Percentiles rank a stretch among this genome's conserved stretches.
Evolutionary conservation across 2,329 filamentous ascomycete genomes (phyloP).

Genomic region (Apiospora arundinis): DNA sequence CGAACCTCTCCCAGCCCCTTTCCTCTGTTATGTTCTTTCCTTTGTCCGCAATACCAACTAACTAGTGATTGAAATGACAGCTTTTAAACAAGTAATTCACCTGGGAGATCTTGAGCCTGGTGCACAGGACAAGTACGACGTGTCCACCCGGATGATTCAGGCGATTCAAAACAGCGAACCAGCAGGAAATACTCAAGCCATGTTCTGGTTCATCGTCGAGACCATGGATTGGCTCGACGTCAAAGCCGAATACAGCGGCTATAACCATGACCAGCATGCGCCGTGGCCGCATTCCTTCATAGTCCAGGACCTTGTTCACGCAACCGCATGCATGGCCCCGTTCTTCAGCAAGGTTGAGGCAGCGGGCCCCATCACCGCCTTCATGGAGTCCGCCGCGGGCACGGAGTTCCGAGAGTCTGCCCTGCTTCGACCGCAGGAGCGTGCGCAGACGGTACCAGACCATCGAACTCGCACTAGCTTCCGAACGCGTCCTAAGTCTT

Average conservation of each 20-base stretch:
- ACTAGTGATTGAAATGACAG: conserved; percentile 24
- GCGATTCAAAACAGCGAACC: conserved; percentile 35
- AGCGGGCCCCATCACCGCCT: conserved; percentile 35
- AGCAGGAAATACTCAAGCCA: conserved; percentile 26
- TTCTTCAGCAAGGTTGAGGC: conserved; percentile 44
- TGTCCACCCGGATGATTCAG: conserved; percentile 44
- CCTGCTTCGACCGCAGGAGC: conserved; percentile 47
- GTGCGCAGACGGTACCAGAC: conserved; percentile 45
- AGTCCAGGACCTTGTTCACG: conserved; percentile 44
- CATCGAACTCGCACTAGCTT: conserved; percentile 45
- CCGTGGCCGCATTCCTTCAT: conserved; percentile 45
- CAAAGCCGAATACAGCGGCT: conserved; percentile 32
- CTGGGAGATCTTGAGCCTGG: conserved; percentile 49
- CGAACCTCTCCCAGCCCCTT: neutral
- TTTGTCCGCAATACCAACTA: neutral
- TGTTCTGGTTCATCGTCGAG: conserved; percentile 38
- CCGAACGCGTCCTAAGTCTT: conserved; percentile 42
- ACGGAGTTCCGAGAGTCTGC: conserved; percentile 42
- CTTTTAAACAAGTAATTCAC: conserved; percentile 52
- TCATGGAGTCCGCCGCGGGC: conserved; percentile 44
- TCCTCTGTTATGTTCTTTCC: neutral
- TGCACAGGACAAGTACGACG: conserved; percentile 44
- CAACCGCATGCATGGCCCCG: conserved; percentile 43
- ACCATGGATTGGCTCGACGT: conserved; percentile 37
- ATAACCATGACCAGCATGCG: conserved; percentile 25